Conservation (phyloP, 495 filamentous ascomycete genomes). For the Tuber calosporum region DNA sequence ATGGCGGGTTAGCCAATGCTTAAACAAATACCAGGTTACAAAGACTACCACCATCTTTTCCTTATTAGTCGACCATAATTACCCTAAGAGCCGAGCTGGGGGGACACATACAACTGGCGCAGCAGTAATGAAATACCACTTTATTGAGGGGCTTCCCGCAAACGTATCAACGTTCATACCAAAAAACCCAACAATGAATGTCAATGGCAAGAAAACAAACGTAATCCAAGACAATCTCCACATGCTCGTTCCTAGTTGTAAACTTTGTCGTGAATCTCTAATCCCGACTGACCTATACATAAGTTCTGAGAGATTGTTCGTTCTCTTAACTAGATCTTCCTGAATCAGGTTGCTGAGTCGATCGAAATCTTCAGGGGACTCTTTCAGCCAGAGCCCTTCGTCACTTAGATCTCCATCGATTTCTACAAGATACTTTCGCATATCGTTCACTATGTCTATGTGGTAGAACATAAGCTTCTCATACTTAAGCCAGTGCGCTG, state of each 20-base stretch:
- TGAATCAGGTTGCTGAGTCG: constrained; percentile 46
- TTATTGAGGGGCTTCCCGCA: constrained; percentile 45
- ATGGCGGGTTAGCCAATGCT: constrained; percentile 46
- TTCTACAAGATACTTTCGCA: constrained; percentile 44
- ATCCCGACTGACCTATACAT: constrained; percentile 55
- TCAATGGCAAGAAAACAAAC: constrained; percentile 52
- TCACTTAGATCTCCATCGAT: constrained; percentile 36
- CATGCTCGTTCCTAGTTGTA: constrained; percentile 50
- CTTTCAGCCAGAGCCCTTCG: constrained; percentile 45
- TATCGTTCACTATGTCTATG: constrained; percentile 48
- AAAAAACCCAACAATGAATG: constrained; percentile 50
- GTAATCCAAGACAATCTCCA: constrained; percentile 49
- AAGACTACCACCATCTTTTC: constrained; percentile 44
- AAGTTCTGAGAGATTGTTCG: constrained; percentile 46
- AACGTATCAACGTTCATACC: constrained; percentile 53
- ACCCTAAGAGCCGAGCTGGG: neutral
- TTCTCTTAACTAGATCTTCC: constrained; percentile 51
- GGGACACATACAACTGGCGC: constrained; percentile 44
- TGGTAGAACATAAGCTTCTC: constrained; percentile 52
- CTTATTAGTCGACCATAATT: constrained; percentile 1
- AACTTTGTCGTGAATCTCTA: constrained; percentile 49
- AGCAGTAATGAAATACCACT: constrained; percentile 50
- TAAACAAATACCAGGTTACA: constrained; percentile 49
- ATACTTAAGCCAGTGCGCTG: constrained; percentile 49
- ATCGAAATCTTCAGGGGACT: constrained; percentile 44